Percentiles rank a stretch among this genome's conserved stretches.
Evolutionary conservation across 768 basidiomycete genomes (phyloP).

Genomic region (Macrolepiota albuminosa): DNA sequence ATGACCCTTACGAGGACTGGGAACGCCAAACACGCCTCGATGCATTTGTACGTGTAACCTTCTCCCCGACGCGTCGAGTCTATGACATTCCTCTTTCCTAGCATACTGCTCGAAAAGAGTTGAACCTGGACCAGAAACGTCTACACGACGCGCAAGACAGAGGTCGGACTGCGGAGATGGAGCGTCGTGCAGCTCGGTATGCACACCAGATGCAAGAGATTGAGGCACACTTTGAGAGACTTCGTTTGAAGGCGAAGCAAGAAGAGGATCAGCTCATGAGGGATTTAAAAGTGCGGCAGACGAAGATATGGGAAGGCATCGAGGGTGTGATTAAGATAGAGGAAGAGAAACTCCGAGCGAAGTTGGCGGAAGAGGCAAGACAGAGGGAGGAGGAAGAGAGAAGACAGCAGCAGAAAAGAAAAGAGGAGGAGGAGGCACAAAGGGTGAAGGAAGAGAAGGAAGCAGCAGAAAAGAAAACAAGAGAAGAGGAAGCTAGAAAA

Average conservation of each 20-base stretch:
- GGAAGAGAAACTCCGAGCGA: constrained; percentile 51
- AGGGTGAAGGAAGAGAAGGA: constrained; percentile 37
- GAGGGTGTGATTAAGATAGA: constrained; percentile 59
- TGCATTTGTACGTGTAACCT: constrained; percentile 38
- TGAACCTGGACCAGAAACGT: constrained; percentile 26
- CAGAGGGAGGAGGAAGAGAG: constrained; percentile 43
- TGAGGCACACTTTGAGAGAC: constrained; percentile 33
- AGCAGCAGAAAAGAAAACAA: constrained; percentile 44
- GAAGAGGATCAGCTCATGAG: constrained; percentile 41
- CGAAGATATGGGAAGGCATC: constrained; percentile 50
- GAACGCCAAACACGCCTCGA: constrained; percentile 46
- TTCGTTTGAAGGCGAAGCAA: constrained; percentile 40
- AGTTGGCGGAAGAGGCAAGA: constrained; percentile 54
- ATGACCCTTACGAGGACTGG: constrained; percentile 58
- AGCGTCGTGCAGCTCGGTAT: constrained; percentile 35
- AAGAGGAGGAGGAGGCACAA: constrained; percentile 42
- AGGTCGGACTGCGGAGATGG: constrained; percentile 26
- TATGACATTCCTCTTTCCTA: constrained; percentile 15
- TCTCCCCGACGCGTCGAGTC: not conserved
- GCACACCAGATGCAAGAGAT: constrained; percentile 52
- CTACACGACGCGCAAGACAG: constrained; percentile 43
- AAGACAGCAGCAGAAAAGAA: constrained; percentile 36
- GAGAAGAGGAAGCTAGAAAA: constrained; percentile 34
- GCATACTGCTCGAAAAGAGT: constrained; percentile 42
- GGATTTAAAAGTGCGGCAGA: constrained; percentile 50